These are phyloP conservation scores for Cryptococcus sp. DNA, from an alignment of 1,284 basidiomycete species.

Conservation along the genomic window DNA sequence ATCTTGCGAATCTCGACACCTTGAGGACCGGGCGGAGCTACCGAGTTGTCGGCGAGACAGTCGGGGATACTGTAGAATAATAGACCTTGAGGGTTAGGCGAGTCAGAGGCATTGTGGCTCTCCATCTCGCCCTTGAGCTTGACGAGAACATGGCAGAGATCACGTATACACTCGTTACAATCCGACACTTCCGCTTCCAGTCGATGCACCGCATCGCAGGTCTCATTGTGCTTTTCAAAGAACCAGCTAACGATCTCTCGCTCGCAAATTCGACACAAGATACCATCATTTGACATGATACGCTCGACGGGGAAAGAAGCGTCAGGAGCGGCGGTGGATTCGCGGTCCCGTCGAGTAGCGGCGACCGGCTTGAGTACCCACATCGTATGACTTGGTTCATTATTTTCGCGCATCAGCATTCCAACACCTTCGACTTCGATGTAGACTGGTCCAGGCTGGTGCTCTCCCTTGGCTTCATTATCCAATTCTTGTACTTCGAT, in stretches of 20 bases:
- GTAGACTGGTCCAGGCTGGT: constrained; percentile 56
- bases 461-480: constrained; percentile 34
- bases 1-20: constrained; percentile 73
- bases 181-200: constrained; percentile 92
- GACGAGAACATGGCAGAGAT: constrained; percentile 76
- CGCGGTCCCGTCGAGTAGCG: constrained; percentile 35
- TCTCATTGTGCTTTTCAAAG: constrained; percentile 99
- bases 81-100: constrained; percentile 68
- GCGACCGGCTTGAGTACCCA: constrained; percentile 93
- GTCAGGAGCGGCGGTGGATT: constrained; percentile 17
- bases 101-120: constrained; percentile 54
- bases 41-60: constrained; percentile 17
- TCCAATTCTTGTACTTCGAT: constrained; percentile 54
- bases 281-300: constrained; percentile 75
- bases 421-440: constrained; percentile 96
- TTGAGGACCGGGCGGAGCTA: constrained; percentile 47
- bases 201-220: constrained; percentile 93
- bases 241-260: constrained; percentile 96
- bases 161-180: constrained; percentile 86
- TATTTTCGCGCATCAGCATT: constrained; percentile 94
- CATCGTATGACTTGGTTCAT: constrained; percentile 92
- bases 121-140: constrained; percentile 63
- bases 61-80: constrained; percentile 57
- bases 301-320: constrained; percentile 64
- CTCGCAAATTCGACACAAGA: constrained; percentile 98